A percentile compares a stretch with the other conserved stretches of the same genome.
phyloP scores from a whole-genome alignment of 306 rosid species.

The Casuarina cunninghamiana region DNA sequence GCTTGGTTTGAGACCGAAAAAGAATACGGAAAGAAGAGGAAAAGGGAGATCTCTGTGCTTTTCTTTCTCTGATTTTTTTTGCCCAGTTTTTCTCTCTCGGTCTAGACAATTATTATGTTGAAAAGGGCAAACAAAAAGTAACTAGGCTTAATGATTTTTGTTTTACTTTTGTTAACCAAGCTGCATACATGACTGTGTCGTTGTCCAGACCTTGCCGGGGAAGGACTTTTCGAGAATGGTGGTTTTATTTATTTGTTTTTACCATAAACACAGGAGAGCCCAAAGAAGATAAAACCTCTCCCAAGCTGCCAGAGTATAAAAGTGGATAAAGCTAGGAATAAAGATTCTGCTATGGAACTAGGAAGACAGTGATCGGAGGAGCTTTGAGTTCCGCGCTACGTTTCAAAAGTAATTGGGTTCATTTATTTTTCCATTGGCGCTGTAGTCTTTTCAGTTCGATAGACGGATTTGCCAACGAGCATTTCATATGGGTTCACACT shows the following conservation, averaged over 20 bases:
- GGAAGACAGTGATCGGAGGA: constrained; percentile 19
- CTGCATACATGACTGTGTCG: constrained; percentile 49
- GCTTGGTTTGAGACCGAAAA: no score
- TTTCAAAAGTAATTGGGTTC: constrained; percentile 32
- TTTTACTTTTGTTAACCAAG: constrained; percentile 52
- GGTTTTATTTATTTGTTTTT: constrained; percentile 11
- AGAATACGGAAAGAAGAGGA: no score
- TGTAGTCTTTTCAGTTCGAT: constrained; percentile 15
- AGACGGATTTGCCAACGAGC: not conserved
- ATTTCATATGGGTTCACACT: not conserved
- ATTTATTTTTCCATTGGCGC: constrained; percentile 38
- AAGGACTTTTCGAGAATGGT: not conserved
- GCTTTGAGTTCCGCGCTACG: constrained; percentile 37
- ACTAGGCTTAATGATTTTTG: constrained; percentile 52
- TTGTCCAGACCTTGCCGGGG: constrained; percentile 43
- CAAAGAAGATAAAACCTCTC: constrained; percentile 31
- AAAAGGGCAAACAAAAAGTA: constrained; percentile 42
- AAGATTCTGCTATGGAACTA: not conserved
- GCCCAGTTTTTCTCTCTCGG: not conserved
- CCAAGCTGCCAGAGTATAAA: constrained; percentile 42
- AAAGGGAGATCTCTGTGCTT: no score
- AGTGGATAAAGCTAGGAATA: constrained; percentile 24
- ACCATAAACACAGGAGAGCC: constrained; percentile 9
- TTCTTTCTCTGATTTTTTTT: no score
- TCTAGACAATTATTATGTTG: constrained; percentile 26